Percentiles rank a stretch among this genome's conserved stretches.
Evolutionary conservation across 2,329 filamentous ascomycete genomes (phyloP).

Genomic region (Paraconiothyrium sp.): DNA sequence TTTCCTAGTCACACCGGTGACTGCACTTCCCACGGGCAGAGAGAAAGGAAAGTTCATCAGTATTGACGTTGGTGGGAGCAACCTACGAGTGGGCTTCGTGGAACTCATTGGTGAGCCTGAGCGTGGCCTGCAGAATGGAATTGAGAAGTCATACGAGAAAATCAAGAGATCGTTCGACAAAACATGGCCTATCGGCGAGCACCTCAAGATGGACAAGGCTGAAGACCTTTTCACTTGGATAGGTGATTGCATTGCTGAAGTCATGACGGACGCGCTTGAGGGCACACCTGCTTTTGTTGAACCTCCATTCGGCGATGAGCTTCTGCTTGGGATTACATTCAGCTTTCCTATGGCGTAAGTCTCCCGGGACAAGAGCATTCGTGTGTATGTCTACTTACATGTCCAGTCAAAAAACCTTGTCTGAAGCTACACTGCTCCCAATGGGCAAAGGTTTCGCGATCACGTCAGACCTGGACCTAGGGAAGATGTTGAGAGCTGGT

Average conservation of each 20-base stretch:
- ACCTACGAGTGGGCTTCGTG: constrained; percentile 74
- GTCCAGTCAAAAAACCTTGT: constrained; percentile 64
- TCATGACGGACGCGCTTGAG: constrained; percentile 68
- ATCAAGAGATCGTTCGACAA: constrained; percentile 71
- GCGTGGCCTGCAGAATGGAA: constrained; percentile 37
- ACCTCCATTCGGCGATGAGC: constrained; percentile 51
- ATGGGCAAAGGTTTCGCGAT: constrained; percentile 78
- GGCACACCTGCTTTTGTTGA: constrained; percentile 34
- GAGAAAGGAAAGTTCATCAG: constrained; percentile 67
- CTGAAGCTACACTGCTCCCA: constrained; percentile 70
- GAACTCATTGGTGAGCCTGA: constrained; percentile 63
- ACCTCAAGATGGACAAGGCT: constrained; percentile 77
- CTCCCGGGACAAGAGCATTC: neutral
- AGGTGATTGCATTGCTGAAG: constrained; percentile 77
- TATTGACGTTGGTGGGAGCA: constrained; percentile 69
- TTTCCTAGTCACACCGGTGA: constrained; percentile 53
- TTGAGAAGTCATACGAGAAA: constrained; percentile 40
- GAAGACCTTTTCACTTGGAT: constrained; percentile 85
- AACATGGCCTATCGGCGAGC: constrained; percentile 77
- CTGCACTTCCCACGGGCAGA: constrained; percentile 62
- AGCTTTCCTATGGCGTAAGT: constrained; percentile 71
- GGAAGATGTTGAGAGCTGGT: constrained; percentile 66
- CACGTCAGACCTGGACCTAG: constrained; percentile 68
- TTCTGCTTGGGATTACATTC: constrained; percentile 75
- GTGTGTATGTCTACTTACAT: constrained; percentile 22